A percentile compares a stretch with the other conserved stretches of the same genome.
These are phyloP conservation scores for Polytrichum commune DNA, from an alignment of 225 moss, liverwort and hornwort species.

Conservation along the genomic window DNA sequence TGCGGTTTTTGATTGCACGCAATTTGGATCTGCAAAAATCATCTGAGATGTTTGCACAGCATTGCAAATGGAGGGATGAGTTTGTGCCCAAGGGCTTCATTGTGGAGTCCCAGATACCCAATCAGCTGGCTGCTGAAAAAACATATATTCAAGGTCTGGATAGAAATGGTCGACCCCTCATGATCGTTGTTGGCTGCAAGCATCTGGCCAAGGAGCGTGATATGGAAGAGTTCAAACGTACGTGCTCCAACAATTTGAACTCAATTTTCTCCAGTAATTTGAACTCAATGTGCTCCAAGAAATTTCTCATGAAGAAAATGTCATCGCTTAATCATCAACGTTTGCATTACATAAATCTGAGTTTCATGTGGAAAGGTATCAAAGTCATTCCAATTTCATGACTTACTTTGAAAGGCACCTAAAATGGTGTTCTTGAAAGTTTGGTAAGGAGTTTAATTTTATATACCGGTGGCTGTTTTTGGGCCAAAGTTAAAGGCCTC, in stretches of 20 bases:
- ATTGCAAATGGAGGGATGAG: slow-evolving; percentile 32
- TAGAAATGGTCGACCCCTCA: slow-evolving; percentile 23
- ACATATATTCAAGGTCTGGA: slow-evolving; percentile 31
- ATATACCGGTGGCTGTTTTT: too few relatives aligned
- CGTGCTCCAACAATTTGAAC: neutral
- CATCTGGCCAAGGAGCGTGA: slow-evolving; percentile 26
- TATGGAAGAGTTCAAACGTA: slow-evolving; percentile 36
- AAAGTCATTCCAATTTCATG: too few relatives aligned
- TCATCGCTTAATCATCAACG: neutral
- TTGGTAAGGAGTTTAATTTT: too few relatives aligned
- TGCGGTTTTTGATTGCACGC: slow-evolving; percentile 32
- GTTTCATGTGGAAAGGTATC: neutral
- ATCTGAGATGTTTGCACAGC: slow-evolving; percentile 32
- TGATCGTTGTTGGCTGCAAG: slow-evolving; percentile 24
- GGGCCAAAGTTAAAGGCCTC: too few relatives aligned
- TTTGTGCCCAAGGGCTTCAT: slow-evolving; percentile 23
- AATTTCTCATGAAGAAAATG: neutral
- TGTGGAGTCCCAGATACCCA: slow-evolving; percentile 5
- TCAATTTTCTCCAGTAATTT: neutral
- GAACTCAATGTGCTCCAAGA: neutral
- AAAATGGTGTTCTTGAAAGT: too few relatives aligned
- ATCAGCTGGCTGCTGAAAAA: slow-evolving; percentile 28
- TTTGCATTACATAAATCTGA: neutral
- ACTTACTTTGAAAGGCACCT: too few relatives aligned
- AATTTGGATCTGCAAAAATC: slow-evolving; percentile 28